phyloP scores from a whole-genome alignment of 2,329 filamentous ascomycete genomes.

The Pochonia chlamydosporia region DNA sequence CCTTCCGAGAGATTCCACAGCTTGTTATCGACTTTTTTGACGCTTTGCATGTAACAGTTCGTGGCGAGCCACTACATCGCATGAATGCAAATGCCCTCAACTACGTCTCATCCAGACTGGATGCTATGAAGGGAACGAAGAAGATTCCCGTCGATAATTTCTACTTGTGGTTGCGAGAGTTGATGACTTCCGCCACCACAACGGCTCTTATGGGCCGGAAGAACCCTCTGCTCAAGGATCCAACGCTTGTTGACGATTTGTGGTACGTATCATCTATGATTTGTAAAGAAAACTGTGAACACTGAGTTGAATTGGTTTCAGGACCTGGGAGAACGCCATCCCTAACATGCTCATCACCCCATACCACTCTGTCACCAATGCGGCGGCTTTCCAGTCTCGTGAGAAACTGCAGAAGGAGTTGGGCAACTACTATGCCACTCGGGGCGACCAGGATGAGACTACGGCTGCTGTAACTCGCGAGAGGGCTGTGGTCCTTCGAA shows the following conservation, averaged over 20 bases:
- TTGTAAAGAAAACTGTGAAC: no score
- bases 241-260: slow-evolving; percentile 32
- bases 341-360: slow-evolving; percentile 21
- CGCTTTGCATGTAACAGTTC: no score
- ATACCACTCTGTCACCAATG: slow-evolving; percentile 17
- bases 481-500: slow-evolving; percentile 20
- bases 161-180: slow-evolving; percentile 29
- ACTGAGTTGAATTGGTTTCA: neutral
- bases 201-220: slow-evolving; percentile 35
- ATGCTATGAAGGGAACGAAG: slow-evolving; percentile 11
- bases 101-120: no score
- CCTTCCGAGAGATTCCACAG: slow-evolving; percentile 14
- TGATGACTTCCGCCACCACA: slow-evolving; percentile 31
- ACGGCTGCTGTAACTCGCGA: slow-evolving; percentile 22
- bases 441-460: slow-evolving; percentile 17
- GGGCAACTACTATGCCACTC: slow-evolving; percentile 22
- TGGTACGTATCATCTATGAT: slow-evolving; percentile 27
- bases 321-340: slow-evolving; percentile 20
- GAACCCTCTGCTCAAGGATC: slow-evolving; percentile 26
- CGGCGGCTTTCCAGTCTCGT: slow-evolving; percentile 18
- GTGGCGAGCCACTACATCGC: no score
- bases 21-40: slow-evolving; percentile 26
- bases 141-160: slow-evolving; percentile 10
- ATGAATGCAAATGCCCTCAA: no score
- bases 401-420: slow-evolving; percentile 18